These are phyloP conservation scores for Xylariaceae sp. DNA, from an alignment of 2,329 filamentous ascomycete genomes.

Conservation along the genomic window DNA sequence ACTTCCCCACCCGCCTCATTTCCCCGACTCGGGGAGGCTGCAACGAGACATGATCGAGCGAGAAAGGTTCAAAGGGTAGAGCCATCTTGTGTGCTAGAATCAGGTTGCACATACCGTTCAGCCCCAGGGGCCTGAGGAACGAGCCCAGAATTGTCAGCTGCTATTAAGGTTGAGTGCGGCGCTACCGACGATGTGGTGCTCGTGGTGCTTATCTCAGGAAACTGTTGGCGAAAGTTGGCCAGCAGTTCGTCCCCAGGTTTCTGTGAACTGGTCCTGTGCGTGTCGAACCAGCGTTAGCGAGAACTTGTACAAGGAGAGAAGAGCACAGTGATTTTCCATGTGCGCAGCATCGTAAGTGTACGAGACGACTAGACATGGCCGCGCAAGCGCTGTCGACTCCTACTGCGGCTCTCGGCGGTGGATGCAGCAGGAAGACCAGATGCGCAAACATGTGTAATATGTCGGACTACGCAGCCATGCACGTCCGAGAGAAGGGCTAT, in stretches of 20 bases:
- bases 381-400: not conserved
- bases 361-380: not conserved
- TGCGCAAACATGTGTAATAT: not conserved
- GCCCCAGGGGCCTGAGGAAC: slow-evolving; percentile 26
- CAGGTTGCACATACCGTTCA: slow-evolving; percentile 28
- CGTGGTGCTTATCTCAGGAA: slow-evolving; percentile 67
- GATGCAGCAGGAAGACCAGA: not conserved
- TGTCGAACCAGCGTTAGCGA: slow-evolving; percentile 15
- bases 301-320: not conserved
- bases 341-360: not conserved
- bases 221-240: slow-evolving; percentile 78
- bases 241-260: slow-evolving; percentile 85
- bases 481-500: slow-evolving; percentile 1
- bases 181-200: slow-evolving; percentile 44
- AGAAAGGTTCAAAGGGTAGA: slow-evolving; percentile 4
- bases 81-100: no score
- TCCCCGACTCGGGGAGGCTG: not conserved
- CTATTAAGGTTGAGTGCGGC: slow-evolving; percentile 35
- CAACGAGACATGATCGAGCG: not conserved
- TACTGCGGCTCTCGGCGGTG: not conserved
- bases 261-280: slow-evolving; percentile 67
- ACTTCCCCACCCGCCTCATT: slow-evolving; percentile 24
- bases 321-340: not conserved
- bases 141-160: slow-evolving; percentile 28
- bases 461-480: not conserved